phyloP scores from a whole-genome alignment of 164 flowering plant species.

The Umbilicus rupestris region DNA sequence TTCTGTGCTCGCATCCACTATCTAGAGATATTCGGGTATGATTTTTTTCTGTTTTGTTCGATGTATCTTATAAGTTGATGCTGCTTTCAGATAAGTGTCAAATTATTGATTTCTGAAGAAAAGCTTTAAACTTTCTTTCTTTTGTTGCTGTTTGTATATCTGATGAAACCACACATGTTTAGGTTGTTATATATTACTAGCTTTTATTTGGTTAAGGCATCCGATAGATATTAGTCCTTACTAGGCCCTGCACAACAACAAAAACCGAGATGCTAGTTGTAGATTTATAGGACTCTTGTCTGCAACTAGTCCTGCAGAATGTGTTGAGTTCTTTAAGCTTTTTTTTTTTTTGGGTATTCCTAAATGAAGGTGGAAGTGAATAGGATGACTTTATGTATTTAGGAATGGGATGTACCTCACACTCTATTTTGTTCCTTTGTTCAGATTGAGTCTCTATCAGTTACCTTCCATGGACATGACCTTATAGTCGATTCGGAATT shows the following conservation, averaged over 20 bases:
- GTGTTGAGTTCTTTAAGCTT: neutral
- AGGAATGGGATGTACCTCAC: neutral
- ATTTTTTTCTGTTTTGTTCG: neutral
- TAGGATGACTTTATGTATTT: neutral
- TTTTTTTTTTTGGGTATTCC: neutral
- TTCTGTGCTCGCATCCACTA: slow-evolving; percentile 81
- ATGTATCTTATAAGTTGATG: neutral
- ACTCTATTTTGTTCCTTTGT: slow-evolving; percentile 6
- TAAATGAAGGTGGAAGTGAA: neutral
- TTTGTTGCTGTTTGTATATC: too few relatives aligned
- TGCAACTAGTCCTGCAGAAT: too few relatives aligned
- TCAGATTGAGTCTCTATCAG: slow-evolving; percentile 88
- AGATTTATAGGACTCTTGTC: too few relatives aligned
- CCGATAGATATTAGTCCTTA: too few relatives aligned
- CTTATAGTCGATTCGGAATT: slow-evolving; percentile 83
- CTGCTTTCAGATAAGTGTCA: neutral
- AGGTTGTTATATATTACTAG: too few relatives aligned
- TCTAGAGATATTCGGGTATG: slow-evolving; percentile 86
- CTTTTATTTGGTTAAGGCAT: too few relatives aligned
- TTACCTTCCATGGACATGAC: slow-evolving; percentile 95
- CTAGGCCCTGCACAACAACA: too few relatives aligned
- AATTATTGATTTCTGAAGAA: neutral
- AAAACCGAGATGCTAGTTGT: too few relatives aligned
- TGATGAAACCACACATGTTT: too few relatives aligned
- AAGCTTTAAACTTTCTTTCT: too few relatives aligned